These are phyloP conservation scores for Candida patagonica DNA, from an alignment of 805 yeast species.

Conservation along the genomic window DNA sequence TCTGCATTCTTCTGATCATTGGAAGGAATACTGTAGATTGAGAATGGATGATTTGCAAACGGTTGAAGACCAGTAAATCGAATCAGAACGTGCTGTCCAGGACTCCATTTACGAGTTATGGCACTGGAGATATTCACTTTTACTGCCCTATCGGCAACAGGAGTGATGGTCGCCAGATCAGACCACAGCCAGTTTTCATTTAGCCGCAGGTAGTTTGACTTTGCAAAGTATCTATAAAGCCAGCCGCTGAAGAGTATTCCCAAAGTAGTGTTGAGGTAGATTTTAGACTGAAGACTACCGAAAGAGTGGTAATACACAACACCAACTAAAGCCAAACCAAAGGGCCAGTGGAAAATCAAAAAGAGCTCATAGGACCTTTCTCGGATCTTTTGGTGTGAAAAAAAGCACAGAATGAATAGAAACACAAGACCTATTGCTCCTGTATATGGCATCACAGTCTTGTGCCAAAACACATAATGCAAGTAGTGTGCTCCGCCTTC, in stretches of 20 bases:
- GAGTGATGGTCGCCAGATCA: conserved; percentile 7
- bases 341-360: conserved; percentile 17
- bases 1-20: conserved; percentile 7
- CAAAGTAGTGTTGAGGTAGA: conserved; percentile 11
- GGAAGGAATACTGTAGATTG: conserved; percentile 10
- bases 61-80: conserved; percentile 12
- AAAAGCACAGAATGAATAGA: conserved; percentile 10
- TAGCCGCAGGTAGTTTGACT: conserved; percentile 13
- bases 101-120: conserved; percentile 10
- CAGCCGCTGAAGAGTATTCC: conserved; percentile 11
- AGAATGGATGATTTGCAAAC: conserved; percentile 16
- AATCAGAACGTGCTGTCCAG: conserved; percentile 16
- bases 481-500: conserved; percentile 13
- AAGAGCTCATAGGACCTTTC: conserved; percentile 14
- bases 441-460: not conserved
- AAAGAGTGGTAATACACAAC: conserved; percentile 14
- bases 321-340: conserved; percentile 13
- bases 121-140: conserved; percentile 8
- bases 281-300: conserved; percentile 11
- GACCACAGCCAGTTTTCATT: conserved; percentile 12
- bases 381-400: conserved; percentile 11
- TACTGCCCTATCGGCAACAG: conserved; percentile 7
- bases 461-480: not conserved
- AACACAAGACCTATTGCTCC: conserved; percentile 11
- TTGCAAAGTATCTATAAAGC: conserved; percentile 10